Conservation (phyloP, 306 rosid genomes). For the Cucumis cinereus region DNA sequence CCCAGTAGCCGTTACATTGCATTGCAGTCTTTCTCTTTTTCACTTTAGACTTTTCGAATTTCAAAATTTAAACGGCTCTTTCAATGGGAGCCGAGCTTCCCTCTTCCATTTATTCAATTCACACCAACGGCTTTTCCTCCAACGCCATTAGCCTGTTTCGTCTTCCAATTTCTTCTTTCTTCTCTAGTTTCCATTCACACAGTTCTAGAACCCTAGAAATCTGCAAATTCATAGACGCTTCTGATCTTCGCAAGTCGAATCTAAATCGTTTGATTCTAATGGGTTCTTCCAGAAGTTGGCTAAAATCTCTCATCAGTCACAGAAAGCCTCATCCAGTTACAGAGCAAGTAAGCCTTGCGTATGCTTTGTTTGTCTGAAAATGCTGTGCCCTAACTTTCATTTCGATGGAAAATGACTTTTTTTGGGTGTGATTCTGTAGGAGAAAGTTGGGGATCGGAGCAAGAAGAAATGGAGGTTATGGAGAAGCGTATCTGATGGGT, state of each 20-base stretch:
- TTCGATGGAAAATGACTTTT: not conserved
- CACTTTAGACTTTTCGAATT: constrained; percentile 31
- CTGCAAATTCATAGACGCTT: not conserved
- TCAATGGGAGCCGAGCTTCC: not conserved
- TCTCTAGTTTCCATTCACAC: not conserved
- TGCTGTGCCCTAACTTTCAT: not conserved
- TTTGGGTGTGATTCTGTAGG: constrained; percentile 18
- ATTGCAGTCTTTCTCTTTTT: not conserved
- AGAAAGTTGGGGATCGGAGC: constrained; percentile 36
- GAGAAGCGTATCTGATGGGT: constrained; percentile 58
- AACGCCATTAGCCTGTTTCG: not conserved
- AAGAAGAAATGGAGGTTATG: constrained; percentile 83
- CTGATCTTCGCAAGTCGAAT: not conserved
- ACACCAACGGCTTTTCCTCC: not conserved
- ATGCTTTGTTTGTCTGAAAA: not conserved
- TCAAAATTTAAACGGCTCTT: constrained; percentile 30
- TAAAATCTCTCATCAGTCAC: constrained; percentile 49
- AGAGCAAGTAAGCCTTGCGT: constrained; percentile 29
- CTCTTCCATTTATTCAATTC: not conserved
- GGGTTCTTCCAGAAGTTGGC: constrained; percentile 81
- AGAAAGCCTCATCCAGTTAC: constrained; percentile 25
- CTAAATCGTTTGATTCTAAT: constrained; percentile 19
- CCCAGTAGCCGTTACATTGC: not conserved
- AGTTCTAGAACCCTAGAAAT: not conserved
- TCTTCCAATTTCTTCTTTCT: not conserved